phyloP scores from a whole-genome alignment of 371 early-diverging fungal genomes.

The Mortierella sp. region DNA sequence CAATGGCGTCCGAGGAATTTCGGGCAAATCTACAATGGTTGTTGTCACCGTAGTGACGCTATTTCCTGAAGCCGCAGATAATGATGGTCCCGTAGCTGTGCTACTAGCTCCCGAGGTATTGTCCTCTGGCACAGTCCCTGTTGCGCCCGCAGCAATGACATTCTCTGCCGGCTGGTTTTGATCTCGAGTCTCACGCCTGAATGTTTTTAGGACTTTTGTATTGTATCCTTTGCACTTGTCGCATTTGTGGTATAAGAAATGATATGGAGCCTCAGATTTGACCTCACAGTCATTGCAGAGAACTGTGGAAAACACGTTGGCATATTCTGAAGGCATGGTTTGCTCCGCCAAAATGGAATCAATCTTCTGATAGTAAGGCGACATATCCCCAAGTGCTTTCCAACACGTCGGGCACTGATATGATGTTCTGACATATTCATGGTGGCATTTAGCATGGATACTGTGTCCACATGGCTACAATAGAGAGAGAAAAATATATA shows the following conservation, averaged over 20 bases:
- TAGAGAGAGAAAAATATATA: constrained; percentile 1
- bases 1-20: neutral
- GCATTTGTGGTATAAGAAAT: constrained; percentile 98
- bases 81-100: neutral
- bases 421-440: constrained; percentile 85
- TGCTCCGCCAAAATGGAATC: constrained; percentile 87
- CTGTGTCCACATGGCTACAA: constrained; percentile 93
- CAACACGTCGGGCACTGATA: constrained; percentile 98
- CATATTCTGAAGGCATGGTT: constrained; percentile 93
- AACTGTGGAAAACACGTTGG: constrained; percentile 73
- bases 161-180: constrained; percentile 31
- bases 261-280: constrained; percentile 84
- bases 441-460: constrained; percentile 92
- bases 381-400: constrained; percentile 93
- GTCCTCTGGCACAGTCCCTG: constrained; percentile 34
- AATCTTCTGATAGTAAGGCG: constrained; percentile 83
- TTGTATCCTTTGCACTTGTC: constrained; percentile 89
- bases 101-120: constrained; percentile 32
- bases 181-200: constrained; percentile 39
- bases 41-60: neutral
- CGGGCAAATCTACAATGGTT: neutral
- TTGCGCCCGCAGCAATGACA: constrained; percentile 19
- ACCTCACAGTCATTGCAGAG: constrained; percentile 98
- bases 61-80: neutral
- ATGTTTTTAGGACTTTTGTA: constrained; percentile 86